phyloP scores from a whole-genome alignment of 352 stramenopile genomes.

The Pelagophyceae sp. region DNA sequence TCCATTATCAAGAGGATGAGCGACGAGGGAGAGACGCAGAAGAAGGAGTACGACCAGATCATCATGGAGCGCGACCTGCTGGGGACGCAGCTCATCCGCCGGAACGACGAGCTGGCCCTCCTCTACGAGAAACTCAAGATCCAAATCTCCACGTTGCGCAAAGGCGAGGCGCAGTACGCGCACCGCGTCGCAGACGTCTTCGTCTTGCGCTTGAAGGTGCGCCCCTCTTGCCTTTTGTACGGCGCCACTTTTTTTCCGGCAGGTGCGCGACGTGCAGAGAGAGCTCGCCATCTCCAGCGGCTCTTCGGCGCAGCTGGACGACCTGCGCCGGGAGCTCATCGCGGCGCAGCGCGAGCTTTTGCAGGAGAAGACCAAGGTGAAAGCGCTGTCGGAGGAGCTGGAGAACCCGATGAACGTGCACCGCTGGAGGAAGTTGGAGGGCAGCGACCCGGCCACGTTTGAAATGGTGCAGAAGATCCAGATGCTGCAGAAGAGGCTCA shows the following conservation, averaged over 20 bases:
- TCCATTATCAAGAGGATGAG: constrained; percentile 83
- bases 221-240: too few relatives aligned
- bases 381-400: constrained; percentile 84
- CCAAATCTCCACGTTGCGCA: constrained; percentile 79
- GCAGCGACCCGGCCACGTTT: constrained; percentile 83
- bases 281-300: constrained; percentile 78
- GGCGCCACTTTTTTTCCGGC: too few relatives aligned
- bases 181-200: constrained; percentile 78
- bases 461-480: constrained; percentile 93
- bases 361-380: constrained; percentile 91
- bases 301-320: constrained; percentile 62
- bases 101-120: constrained; percentile 89
- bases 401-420: constrained; percentile 96
- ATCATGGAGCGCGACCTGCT: constrained; percentile 93
- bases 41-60: constrained; percentile 89
- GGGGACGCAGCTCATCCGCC: constrained; percentile 85
- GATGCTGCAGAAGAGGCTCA: constrained; percentile 82
- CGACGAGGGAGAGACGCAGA: constrained; percentile 78
- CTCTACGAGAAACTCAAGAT: constrained; percentile 96
- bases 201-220: constrained; percentile 87
- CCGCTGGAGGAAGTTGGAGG: constrained; percentile 91
- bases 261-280: constrained; percentile 75
- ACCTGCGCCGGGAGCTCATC: constrained; percentile 63
- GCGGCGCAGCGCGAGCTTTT: constrained; percentile 78
- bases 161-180: constrained; percentile 79